Base-by-base conservation (phyloP, 2,329 filamentous ascomycete species). In the Ophiostoma novo-ulmi region DNA sequence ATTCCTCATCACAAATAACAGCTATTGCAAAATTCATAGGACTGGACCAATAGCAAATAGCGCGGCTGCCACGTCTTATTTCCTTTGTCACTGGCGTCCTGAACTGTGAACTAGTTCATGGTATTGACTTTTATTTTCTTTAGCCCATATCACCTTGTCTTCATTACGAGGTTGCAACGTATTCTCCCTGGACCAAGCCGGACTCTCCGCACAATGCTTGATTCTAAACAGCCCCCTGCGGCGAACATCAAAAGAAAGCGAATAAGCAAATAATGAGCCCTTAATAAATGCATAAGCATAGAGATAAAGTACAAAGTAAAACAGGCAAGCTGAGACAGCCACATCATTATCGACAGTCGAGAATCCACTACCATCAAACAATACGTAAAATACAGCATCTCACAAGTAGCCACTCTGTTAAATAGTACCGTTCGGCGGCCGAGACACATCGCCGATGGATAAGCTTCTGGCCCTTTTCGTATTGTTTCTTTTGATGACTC, bases 191-290 rank as follows among this genome's bases (percentile, higher is more conserved):
- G 48, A 55, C 55, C 52, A 61, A 61, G 22, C 55, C 55, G 55
- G 11, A 10, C n/a, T 55, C 48, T 55, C 52, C 52, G 52, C n/a
- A 22, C 11, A 61, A 61, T 61, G 55, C 55, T 61, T 61, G n/a
- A 61, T 61, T 61, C 22, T n/a, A 26, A 61, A 61, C 55, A 13
- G 22, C 26, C 55, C 55, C 55, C 26, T 61, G 26, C 55, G 1
- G 35, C 55, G 13, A 35, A 61, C 55, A 61, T 26, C 20, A 61
- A 55, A 11, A 26, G n/a, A 26, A 55, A 22, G 44, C 13, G 44
- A 48, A 48, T 22, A n/a, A 26, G 48, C 11, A 61, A 61, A 61
- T 22, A 11, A 20, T 26, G 31, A 14, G 41, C 14, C 31, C 31
- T 31, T 31, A 14, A 14, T 22, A 22, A 61, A 11, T 31, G 55